Evolutionary conservation across 495 filamentous ascomycete genomes (phyloP), one percentile per base, ranked within the genome.

Genomic region (Cercophora sp.): DNA sequence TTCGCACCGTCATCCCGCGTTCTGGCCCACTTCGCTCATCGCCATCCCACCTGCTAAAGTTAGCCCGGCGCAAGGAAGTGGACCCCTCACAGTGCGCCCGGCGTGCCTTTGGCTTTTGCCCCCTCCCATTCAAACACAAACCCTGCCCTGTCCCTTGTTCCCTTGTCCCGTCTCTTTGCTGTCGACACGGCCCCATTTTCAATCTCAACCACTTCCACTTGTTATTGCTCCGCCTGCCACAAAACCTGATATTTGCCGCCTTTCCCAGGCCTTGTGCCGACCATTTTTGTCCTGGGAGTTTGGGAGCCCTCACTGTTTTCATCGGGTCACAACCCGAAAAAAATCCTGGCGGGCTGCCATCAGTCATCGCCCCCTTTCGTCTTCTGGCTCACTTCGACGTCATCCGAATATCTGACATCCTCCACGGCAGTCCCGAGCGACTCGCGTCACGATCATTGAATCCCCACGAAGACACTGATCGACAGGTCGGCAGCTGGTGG

Each of bases 241-340:
- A 61, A 58, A 67, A 58, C 64, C 59, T 67, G 57, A 62, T 65
- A 60, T 65, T 65, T 57, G 50, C 60, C 57, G 55, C 52, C 40
- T 50, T 52, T 55, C 55, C 60, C 46, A 51, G 26, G 34, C 16
- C 22, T 27, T 51, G 22, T 22, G 48, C 32, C 26, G 35, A 11
- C 10, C 10, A 18, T 9, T 20, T 41, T 16, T 26, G 35, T 31
- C 20, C 36, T 19, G 48, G 22, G 5, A 22, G 36, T 39, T 15
- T 15, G 36, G 10, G 20, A 43, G 23, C 40, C 23, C 6, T 22
- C 22, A 18, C 35, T 3, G n/a, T 25, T 9, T 8, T 20, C 26
- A 16, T 31, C 25, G 29, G 20, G 32, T 24, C 51, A 48, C 25
- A 37, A 48, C n/a, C 23, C 23, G 25, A 16, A 27, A 16, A 41